Conservation (phyloP, 1,139 yeast species). For the Oligophagozyma castellii region DNA sequence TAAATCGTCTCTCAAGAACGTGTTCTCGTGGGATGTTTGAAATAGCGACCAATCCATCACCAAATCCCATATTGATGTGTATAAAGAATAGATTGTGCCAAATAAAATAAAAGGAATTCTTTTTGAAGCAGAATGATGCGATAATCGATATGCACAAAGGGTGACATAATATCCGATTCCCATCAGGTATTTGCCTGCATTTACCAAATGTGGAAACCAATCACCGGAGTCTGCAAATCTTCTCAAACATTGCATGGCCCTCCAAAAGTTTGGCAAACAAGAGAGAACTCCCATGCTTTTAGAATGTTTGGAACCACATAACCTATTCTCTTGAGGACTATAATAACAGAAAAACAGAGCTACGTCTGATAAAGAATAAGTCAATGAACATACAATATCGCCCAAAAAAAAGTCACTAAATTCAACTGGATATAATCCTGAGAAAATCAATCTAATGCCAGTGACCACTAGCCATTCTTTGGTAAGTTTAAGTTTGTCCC, state of each 20-base stretch:
- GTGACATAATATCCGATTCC: slow-evolving; percentile 57
- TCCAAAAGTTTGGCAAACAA: slow-evolving; percentile 79
- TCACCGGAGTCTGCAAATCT: slow-evolving; percentile 91
- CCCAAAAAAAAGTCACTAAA: slow-evolving; percentile 89
- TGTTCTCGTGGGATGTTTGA: slow-evolving; percentile 47
- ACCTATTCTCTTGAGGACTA: slow-evolving; percentile 27
- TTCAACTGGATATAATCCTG: slow-evolving; percentile 90
- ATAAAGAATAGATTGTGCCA: slow-evolving; percentile 61
- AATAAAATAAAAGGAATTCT: slow-evolving; percentile 54
- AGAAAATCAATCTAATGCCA: slow-evolving; percentile 53
- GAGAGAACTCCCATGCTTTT: slow-evolving; percentile 70
- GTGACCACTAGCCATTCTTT: slow-evolving; percentile 62
- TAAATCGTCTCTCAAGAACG: slow-evolving; percentile 56
- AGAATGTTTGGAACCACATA: slow-evolving; percentile 71
- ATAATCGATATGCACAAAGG: slow-evolving; percentile 58
- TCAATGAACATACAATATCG: slow-evolving; percentile 75
- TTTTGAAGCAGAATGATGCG: slow-evolving; percentile 28
- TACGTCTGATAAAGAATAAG: slow-evolving; percentile 75
- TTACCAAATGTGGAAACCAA: slow-evolving; percentile 95
- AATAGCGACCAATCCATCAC: slow-evolving; percentile 91
- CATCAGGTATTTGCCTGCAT: slow-evolving; percentile 61
- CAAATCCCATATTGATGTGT: slow-evolving; percentile 73
- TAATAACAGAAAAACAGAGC: slow-evolving; percentile 80
- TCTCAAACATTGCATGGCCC: slow-evolving; percentile 78
- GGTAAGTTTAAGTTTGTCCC: slow-evolving; percentile 20